Conservation (phyloP, 345 rosid species). For the Erucastrum elatum region DNA sequence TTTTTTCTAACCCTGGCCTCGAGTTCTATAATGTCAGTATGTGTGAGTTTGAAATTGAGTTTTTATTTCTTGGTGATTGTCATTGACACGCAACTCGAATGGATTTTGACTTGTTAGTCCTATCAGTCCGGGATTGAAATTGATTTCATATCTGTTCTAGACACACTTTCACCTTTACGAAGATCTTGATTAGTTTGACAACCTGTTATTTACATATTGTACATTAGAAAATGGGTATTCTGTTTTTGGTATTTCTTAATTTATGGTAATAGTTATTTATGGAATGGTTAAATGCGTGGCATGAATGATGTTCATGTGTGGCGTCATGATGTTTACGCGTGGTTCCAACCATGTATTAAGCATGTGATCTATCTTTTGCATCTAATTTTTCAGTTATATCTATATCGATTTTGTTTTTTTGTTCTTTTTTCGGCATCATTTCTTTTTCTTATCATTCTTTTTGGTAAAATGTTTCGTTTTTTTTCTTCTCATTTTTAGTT, state of each 20-base stretch:
- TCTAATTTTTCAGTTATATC: background rate
- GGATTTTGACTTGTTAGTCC: background rate
- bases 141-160: background rate
- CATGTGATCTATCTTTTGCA: background rate
- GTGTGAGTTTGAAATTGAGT: background rate
- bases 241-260: background rate
- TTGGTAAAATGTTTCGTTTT: no score
- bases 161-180: background rate
- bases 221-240: background rate
- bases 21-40: no score
- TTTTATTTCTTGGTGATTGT: background rate
- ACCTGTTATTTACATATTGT: background rate
- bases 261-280: background rate
- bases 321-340: background rate
- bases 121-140: background rate
- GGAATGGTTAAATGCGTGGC: background rate
- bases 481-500: no score
- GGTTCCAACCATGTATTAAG: background rate
- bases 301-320: background rate
- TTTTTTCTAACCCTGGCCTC: no score
- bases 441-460: no score
- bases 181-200: background rate
- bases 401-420: background rate
- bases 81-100: background rate
- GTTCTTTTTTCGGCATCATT: no score